Evolutionary conservation across 768 basidiomycete species (phyloP).

Genomic region (Boletus sp.): DNA sequence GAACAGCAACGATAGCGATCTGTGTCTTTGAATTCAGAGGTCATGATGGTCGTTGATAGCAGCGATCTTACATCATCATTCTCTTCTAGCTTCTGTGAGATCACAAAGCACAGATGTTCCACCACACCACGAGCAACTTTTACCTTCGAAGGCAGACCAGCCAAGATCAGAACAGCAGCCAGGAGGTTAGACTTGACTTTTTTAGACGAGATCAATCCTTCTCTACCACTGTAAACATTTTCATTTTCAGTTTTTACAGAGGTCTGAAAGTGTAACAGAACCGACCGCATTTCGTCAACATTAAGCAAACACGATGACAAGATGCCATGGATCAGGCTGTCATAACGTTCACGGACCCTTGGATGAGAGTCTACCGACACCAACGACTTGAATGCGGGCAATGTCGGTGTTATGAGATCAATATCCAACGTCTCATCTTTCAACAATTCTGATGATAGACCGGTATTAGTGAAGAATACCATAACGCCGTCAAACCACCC

Average conservation of each 20-base stretch:
- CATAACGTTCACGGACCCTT: conserved; percentile 50
- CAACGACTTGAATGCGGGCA: conserved; percentile 76
- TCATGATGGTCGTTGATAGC: not conserved
- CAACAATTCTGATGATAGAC: conserved; percentile 55
- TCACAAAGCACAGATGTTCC: conserved; percentile 81
- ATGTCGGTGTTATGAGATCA: conserved; percentile 75
- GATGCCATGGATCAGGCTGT: conserved; percentile 67
- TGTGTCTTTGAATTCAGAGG: conserved; percentile 29
- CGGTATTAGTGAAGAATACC: not conserved
- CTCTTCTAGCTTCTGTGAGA: conserved; percentile 76
- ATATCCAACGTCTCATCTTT: conserved; percentile 80
- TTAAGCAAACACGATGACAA: conserved; percentile 84
- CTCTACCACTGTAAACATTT: conserved; percentile 58
- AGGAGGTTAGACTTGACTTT: conserved; percentile 92
- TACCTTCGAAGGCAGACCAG: conserved; percentile 63
- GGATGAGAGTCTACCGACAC: conserved; percentile 48
- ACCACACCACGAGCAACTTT: conserved; percentile 70
- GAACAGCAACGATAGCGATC: conserved; percentile 81
- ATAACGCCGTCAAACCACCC: not conserved
- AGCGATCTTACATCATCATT: conserved; percentile 54
- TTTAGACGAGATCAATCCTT: conserved; percentile 68
- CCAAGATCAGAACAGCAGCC: conserved; percentile 80
- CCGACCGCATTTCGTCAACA: conserved; percentile 89
- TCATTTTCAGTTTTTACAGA: conserved; percentile 4
- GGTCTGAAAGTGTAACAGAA: conserved; percentile 4